Base-by-base conservation (phyloP, 176 grass and related monocot genomes). In the Phragmites australis region DNA sequence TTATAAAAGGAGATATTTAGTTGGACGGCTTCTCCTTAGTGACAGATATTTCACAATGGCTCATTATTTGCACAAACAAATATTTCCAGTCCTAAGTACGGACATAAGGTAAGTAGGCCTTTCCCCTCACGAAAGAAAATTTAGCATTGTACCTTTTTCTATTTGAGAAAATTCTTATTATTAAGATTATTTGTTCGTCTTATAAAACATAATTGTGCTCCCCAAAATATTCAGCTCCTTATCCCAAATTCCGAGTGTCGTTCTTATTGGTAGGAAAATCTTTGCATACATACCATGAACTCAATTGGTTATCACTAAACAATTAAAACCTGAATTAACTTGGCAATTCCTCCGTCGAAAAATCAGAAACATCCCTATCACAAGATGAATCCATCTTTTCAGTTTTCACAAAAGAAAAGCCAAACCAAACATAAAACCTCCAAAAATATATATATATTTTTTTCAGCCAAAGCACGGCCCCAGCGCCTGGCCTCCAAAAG, bases 401-500 rank as follows among this genome's bases (percentile, higher is more conserved):
- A n/a, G n/a, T 74, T 65, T 17, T 47, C 9, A 2, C 2, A 60
- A 6, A 43, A 53, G 43, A 44, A 8, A 59, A 45, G 1, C 26
- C 25, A 71, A 26, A 52, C n/a, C 26, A 50, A 40, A 19, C 37
- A 47, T 68, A 23, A 41, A 74, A 49, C 45, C 18, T 23, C 3
- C 49, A 30, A 11, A n/a, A 66, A n/a, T n/a, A n/a, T n/a, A n/a
- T n/a, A n/a, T n/a, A n/a, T n/a, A n/a, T n/a, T n/a, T n/a, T n/a
- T n/a, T n/a, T n/a, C n/a, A 43, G 52, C 29, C 32, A 61, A 81
- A 27, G n/a, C 63, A 60, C 43, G 46, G 55, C 15, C 72, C 45
- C 78, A 71, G 43, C 31, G n/a, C 34, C 15, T 55, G 80, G 70
- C 51, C 25, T 85, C 75, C 75, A 61, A 77, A 68, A 32, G 22